Evolutionary conservation across 768 basidiomycete genomes (phyloP), one percentile per base, ranked within the genome.

Genomic region (Russula brevipes): DNA sequence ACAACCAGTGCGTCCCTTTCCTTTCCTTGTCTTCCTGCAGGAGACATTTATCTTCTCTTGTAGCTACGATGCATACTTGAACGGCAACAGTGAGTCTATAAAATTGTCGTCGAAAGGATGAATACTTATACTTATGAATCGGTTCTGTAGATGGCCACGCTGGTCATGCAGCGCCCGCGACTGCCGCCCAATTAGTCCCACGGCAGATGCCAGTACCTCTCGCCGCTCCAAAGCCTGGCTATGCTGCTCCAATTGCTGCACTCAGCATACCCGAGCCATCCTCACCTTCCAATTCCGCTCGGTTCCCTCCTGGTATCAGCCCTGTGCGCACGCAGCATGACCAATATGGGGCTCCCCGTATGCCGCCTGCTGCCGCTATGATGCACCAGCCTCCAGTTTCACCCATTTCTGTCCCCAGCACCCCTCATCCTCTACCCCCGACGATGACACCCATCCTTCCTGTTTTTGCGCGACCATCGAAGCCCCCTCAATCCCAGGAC

Each of bases 371-470:
- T 61, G 61, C 53, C 72, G 70, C 17, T 52, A 70, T 72, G 59
- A 68, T 74, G 66, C 72, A 73, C 63, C 69, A 65, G 31, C 73
- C 74, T 53, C 61, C 67, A 49, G 60, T 69, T 54, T 64, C 73
- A 63, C 61, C 73, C 66, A 57, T 74, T 72, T 51, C 70, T 69
- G 75, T 82, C 35, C 82, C 85, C 10, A 79, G 76, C 59, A 71
- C 79, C 2, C 90, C 89, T 4, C 89, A 89, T 67, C 89, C 91
- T 4, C 79, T 93, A 4, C 85, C 84, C 57, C 84, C 89, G 0
- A 87, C 90, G 5, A 79, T 87, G 65, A 89, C 88, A 0, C 91
- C 91, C 56, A 92, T 92, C 65, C 83, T 80, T 0, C 89, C 91
- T 16, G 85, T 84, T 33, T 92, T 93, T 69, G 87, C 80, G 3